These are phyloP conservation scores for Scheffersomyces spartinae DNA, from an alignment of 805 yeast species.

Conservation along the genomic window DNA sequence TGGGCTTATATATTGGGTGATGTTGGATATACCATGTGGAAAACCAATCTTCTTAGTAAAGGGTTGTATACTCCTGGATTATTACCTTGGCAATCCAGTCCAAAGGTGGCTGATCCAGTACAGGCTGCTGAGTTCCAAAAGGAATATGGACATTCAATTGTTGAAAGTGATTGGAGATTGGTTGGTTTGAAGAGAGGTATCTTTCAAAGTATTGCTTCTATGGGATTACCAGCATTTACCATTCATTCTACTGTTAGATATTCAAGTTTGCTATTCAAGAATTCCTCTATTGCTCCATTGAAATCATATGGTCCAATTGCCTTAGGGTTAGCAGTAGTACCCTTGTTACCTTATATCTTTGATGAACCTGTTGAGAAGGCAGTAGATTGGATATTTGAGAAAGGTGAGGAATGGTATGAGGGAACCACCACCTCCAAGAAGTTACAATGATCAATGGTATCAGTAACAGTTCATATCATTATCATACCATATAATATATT, in stretches of 20 bases:
- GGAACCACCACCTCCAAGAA: no score
- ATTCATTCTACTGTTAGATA: conserved; percentile 69
- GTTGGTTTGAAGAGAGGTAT: conserved; percentile 60
- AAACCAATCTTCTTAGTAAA: conserved; percentile 50
- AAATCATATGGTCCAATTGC: conserved; percentile 68
- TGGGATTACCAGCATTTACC: conserved; percentile 82
- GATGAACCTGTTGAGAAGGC: conserved; percentile 75
- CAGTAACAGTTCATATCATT: no score
- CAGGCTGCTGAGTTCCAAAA: conserved; percentile 22
- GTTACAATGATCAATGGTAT: no score
- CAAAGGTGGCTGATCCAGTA: conserved; percentile 26
- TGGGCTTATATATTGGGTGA: conserved; percentile 73
- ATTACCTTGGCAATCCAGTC: conserved; percentile 54
- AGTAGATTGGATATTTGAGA: conserved; percentile 49
- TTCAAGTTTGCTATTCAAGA: conserved; percentile 51
- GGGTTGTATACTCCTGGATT: conserved; percentile 51
- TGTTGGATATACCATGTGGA: conserved; percentile 65
- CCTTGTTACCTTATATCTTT: conserved; percentile 63
- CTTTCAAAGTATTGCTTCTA: conserved; percentile 72
- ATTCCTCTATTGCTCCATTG: conserved; percentile 34
- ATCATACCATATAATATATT: no score
- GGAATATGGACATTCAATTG: conserved; percentile 12
- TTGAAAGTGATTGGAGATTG: conserved; percentile 55
- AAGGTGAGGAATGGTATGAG: conserved; percentile 26
- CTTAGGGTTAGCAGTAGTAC: conserved; percentile 68